Evolutionary conservation across 371 early-diverging fungal species (phyloP).

Genomic region (Lichtheimia ornata): DNA sequence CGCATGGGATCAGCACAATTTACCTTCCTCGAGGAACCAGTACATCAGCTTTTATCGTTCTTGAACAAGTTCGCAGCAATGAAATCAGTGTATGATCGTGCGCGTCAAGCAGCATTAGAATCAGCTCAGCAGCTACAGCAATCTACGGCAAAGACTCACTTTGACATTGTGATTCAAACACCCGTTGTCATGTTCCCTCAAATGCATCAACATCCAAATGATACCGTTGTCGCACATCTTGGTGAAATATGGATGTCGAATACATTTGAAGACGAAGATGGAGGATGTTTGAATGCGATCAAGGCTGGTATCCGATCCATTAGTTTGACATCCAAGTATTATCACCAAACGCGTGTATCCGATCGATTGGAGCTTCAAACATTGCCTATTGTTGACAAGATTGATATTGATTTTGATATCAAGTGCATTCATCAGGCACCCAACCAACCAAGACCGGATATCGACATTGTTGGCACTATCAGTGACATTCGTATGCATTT

Average conservation of each 20-base stretch:
- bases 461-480: slow-evolving; percentile 64
- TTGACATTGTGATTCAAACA: slow-evolving; percentile 83
- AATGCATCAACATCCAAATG: slow-evolving; percentile 43
- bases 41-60: slow-evolving; percentile 58
- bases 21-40: slow-evolving; percentile 64
- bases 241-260: slow-evolving; percentile 89
- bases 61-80: slow-evolving; percentile 83
- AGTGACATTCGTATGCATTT: slow-evolving; percentile 79
- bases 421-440: slow-evolving; percentile 28
- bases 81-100: slow-evolving; percentile 87
- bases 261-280: slow-evolving; percentile 51
- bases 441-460: slow-evolving; percentile 23
- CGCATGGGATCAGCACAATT: slow-evolving; percentile 84
- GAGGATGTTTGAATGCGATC: slow-evolving; percentile 60
- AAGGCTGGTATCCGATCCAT: slow-evolving; percentile 70
- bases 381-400: slow-evolving; percentile 85
- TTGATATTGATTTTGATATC: slow-evolving; percentile 74
- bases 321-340: slow-evolving; percentile 62
- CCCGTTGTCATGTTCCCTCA: slow-evolving; percentile 91
- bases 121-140: slow-evolving; percentile 75
- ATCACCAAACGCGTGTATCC: slow-evolving; percentile 23
- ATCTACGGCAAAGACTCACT: slow-evolving; percentile 74
- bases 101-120: slow-evolving; percentile 83
- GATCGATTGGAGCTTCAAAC: slow-evolving; percentile 45
- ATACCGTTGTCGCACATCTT: slow-evolving; percentile 77